Evolutionary conservation across 306 rosid species (phyloP), one percentile per base, ranked within the genome.

Genomic region (Geum urbanum): DNA sequence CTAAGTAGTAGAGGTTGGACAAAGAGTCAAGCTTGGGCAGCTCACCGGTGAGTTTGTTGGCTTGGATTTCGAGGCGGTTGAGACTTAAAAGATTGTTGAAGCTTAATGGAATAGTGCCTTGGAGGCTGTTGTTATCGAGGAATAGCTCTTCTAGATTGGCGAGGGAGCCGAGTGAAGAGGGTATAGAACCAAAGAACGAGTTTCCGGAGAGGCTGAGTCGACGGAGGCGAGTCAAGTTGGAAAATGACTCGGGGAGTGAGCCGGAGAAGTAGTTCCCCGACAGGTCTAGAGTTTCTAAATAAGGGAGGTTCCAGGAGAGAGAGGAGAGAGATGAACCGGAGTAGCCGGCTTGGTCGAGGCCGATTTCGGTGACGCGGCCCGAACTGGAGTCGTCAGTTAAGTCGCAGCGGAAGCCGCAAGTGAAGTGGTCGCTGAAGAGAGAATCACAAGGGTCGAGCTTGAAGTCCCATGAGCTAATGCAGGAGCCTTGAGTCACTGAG

Each of bases 291-390:
- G 82, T 81, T 78, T 94, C 61, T 5, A 90, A 75, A 74, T 76
- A 86, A 12, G 96, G 96, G n/a, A 87, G 86, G 82, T 78, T 76
- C 86, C 84, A 85, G 5, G 86, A 72, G 39, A 82, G 53, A 53
- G 87, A 61, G 44, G 87, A 14, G 59, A 90, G 75, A 0, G 88
- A 70, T 0, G 90, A 72, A 1, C 84, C 91, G 7, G 86, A 9
- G 78, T 92, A 92, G 54, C 96, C 97, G 0, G 96, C 94, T 19
- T 89, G 94, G 82, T 92, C 97, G 47, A 92, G 98, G 9, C 52
- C 70, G 81, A 92, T 83, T 66, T 92, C 90, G 1, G 98, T 92
- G 86, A 92, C 24, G 2, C 96, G 89, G 39, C 71, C 76, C 6
- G 45, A 19, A 0, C 87, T 81, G 0, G 90, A 79, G 16, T 80